Evolutionary conservation across 306 rosid species (phyloP).

Genomic region (Fagus sylvatica): DNA sequence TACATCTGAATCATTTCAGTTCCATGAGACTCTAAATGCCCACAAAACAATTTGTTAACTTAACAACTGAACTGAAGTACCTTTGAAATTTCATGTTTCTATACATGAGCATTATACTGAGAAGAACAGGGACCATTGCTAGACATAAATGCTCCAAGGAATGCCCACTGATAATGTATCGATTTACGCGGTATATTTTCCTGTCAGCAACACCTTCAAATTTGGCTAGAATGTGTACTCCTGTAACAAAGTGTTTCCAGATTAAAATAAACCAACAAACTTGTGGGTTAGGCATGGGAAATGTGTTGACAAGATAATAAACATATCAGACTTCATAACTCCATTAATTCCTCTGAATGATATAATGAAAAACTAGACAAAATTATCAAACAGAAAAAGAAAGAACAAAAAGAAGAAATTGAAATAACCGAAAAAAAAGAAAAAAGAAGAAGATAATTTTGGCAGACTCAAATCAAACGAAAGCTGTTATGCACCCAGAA

Average conservation of each 20-base stretch:
- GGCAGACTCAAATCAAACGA: neutral
- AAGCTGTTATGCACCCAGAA: neutral
- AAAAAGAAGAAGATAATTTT: neutral
- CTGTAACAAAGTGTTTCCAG: constrained; percentile 34
- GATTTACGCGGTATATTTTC: constrained; percentile 49
- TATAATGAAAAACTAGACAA: constrained; percentile 1
- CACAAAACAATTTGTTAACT: neutral
- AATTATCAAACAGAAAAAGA: neutral
- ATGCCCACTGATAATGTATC: constrained; percentile 57
- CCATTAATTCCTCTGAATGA: neutral
- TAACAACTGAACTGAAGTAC: constrained; percentile 18
- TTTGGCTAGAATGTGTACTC: constrained; percentile 61
- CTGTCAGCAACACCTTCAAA: constrained; percentile 57
- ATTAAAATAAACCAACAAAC: constrained; percentile 1
- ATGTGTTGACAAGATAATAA: neutral
- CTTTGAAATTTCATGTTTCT: constrained; percentile 47
- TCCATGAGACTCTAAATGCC: constrained; percentile 4
- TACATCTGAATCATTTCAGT: neutral
- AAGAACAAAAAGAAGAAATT: neutral
- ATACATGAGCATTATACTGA: constrained; percentile 58
- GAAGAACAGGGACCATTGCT: constrained; percentile 48
- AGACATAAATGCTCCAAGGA: constrained; percentile 62
- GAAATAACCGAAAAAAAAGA: neutral
- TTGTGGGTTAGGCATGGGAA: neutral
- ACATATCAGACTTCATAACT: neutral